These are phyloP conservation scores for Aspergillus biplanus DNA, from an alignment of 495 filamentous ascomycete species.

Conservation along the genomic window DNA sequence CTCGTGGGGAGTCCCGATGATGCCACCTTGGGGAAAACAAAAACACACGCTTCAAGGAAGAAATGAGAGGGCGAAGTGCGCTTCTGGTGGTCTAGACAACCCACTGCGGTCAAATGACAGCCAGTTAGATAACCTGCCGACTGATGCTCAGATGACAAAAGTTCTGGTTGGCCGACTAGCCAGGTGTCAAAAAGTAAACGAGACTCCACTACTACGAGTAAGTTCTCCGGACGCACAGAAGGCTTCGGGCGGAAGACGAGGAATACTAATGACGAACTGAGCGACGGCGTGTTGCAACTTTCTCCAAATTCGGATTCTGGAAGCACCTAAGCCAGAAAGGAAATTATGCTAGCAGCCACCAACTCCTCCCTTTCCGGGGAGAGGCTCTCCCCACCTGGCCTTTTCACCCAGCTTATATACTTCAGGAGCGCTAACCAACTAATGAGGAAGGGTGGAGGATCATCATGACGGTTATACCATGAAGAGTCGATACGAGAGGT, in stretches of 20 bases:
- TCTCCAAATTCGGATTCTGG: slow-evolving; percentile 11
- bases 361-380: slow-evolving; percentile 5
- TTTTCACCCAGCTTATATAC: slow-evolving; percentile 14
- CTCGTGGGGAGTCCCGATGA: neutral
- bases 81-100: slow-evolving; percentile 20
- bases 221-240: slow-evolving; percentile 15
- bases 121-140: slow-evolving; percentile 21
- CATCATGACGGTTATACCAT: slow-evolving; percentile 6
- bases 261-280: slow-evolving; percentile 16
- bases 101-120: slow-evolving; percentile 19
- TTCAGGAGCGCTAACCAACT: neutral
- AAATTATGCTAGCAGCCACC: slow-evolving; percentile 16
- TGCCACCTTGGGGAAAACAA: slow-evolving; percentile 16
- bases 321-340: slow-evolving; percentile 25
- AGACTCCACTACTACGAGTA: slow-evolving; percentile 22
- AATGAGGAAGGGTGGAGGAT: neutral
- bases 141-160: slow-evolving; percentile 18
- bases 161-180: slow-evolving; percentile 25
- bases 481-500: slow-evolving; percentile 6
- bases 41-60: slow-evolving; percentile 13
- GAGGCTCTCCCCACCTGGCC: slow-evolving; percentile 15
- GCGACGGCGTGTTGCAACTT: slow-evolving; percentile 14
- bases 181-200: slow-evolving; percentile 28
- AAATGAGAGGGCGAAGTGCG: neutral
- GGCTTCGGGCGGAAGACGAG: slow-evolving; percentile 25